Evolutionary conservation across 768 basidiomycete genomes (phyloP).

Genomic region (Gymnopilus dilepis): DNA sequence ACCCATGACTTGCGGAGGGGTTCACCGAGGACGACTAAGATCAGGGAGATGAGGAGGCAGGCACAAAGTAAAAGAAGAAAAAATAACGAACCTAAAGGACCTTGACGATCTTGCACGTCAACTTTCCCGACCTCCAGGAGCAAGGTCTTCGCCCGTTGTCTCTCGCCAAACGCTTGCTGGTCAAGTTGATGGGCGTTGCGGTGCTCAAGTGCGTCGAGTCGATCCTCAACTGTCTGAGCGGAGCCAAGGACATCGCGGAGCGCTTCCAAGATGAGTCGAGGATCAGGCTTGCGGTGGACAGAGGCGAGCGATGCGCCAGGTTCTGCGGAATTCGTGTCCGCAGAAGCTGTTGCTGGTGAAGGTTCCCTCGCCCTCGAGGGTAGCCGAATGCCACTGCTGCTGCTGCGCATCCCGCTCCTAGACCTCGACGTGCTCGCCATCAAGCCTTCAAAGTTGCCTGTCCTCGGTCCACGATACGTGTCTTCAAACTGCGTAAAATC

Average conservation of each 20-base stretch:
- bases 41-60: not conserved
- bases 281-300: conserved; percentile 28
- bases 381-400: conserved; percentile 5
- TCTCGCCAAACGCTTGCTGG: conserved; percentile 26
- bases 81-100: conserved; percentile 17
- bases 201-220: conserved; percentile 26
- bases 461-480: conserved; percentile 28
- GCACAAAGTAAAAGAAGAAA: not conserved
- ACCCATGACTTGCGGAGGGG: conserved; percentile 39
- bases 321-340: not conserved
- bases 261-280: conserved; percentile 24
- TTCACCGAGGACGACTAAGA: conserved; percentile 40
- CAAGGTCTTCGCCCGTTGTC: conserved; percentile 12
- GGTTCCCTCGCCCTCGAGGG: not conserved
- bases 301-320: not conserved
- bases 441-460: conserved; percentile 23
- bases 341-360: not conserved
- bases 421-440: conserved; percentile 10
- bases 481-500: conserved; percentile 34
- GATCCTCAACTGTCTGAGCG: conserved; percentile 2
- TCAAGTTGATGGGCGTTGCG: conserved; percentile 29
- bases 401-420: conserved; percentile 8
- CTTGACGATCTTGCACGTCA: conserved; percentile 11
- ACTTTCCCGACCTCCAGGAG: conserved; percentile 10
- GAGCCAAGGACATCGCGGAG: conserved; percentile 21